These are phyloP conservation scores for Emydomyces testavorans DNA, from an alignment of 2,329 filamentous ascomycete genomes.

Conservation along the genomic window DNA sequence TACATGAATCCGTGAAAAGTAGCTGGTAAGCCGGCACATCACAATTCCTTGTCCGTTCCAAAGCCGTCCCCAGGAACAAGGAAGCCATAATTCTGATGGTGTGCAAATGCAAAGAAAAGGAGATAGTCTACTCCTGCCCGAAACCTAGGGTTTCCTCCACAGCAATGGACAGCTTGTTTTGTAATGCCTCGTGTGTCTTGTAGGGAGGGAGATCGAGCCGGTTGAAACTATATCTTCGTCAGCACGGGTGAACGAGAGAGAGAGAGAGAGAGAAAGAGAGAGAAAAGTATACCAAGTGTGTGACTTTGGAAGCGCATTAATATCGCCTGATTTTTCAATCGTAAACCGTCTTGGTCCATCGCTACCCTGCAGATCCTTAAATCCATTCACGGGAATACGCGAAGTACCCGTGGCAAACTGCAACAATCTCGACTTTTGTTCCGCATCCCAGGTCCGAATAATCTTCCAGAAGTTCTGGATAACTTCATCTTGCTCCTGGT, in stretches of 20 bases:
- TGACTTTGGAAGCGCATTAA: constrained; percentile 83
- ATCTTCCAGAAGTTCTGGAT: constrained; percentile 98
- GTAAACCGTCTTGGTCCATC: constrained; percentile 93
- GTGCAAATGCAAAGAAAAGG: background rate
- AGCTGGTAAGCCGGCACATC: background rate
- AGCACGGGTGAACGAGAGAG: background rate
- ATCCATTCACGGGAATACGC: constrained; percentile 95
- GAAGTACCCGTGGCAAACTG: constrained; percentile 97
- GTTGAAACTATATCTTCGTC: constrained; percentile 60
- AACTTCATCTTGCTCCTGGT: constrained; percentile 94
- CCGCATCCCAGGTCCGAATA: constrained; percentile 91
- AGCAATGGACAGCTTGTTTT: constrained; percentile 85
- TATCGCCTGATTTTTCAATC: constrained; percentile 92
- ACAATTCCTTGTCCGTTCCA: constrained; percentile 1
- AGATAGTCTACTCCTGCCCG: constrained; percentile 67
- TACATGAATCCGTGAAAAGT: constrained; percentile 8
- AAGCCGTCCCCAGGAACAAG: background rate
- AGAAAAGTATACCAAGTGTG: constrained; percentile 73
- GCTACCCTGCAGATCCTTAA: constrained; percentile 96
- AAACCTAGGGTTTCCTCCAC: constrained; percentile 99
- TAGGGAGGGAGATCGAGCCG: constrained; percentile 90
- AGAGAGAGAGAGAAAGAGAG: background rate
- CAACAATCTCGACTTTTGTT: constrained; percentile 90
- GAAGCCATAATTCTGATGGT: background rate
- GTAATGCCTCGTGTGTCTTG: constrained; percentile 72